These are phyloP conservation scores for Claviceps monticola DNA, from an alignment of 2,329 filamentous ascomycete species.

Conservation along the genomic window DNA sequence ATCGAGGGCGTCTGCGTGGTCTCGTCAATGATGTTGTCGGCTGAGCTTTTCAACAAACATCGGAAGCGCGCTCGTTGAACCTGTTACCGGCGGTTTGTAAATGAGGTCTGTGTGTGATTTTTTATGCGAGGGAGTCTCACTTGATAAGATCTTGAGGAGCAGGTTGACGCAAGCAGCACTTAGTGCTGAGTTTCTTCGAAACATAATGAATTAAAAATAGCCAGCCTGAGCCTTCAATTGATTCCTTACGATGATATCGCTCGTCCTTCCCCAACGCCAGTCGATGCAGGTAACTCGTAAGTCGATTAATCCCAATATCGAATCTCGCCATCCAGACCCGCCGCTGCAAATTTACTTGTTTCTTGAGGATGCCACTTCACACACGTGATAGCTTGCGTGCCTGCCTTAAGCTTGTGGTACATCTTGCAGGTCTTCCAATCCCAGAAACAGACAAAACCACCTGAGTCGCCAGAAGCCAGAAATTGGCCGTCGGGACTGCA, in stretches of 20 bases:
- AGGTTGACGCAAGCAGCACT: too few relatives aligned
- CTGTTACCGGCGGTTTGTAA: too few relatives aligned
- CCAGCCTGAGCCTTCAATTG: too few relatives aligned
- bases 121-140: too few relatives aligned
- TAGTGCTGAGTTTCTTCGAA: too few relatives aligned
- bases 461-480: conserved; percentile 72
- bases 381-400: conserved; percentile 70
- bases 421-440: conserved; percentile 99
- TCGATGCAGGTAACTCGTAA: not conserved
- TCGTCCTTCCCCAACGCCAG: not conserved
- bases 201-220: too few relatives aligned
- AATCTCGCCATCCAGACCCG: conserved; percentile 76
- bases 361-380: conserved; percentile 97
- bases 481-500: conserved; percentile 89
- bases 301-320: conserved; percentile 73
- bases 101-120: too few relatives aligned
- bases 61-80: too few relatives aligned
- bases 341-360: conserved; percentile 84
- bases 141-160: too few relatives aligned
- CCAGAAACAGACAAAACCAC: conserved; percentile 89
- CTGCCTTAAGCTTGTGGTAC: conserved; percentile 88
- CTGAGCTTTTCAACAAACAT: too few relatives aligned
- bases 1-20: too few relatives aligned
- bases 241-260: not conserved
- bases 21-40: too few relatives aligned